These are phyloP conservation scores for Paxillus rubicundulus DNA, from an alignment of 768 basidiomycete species.

Conservation along the genomic window DNA sequence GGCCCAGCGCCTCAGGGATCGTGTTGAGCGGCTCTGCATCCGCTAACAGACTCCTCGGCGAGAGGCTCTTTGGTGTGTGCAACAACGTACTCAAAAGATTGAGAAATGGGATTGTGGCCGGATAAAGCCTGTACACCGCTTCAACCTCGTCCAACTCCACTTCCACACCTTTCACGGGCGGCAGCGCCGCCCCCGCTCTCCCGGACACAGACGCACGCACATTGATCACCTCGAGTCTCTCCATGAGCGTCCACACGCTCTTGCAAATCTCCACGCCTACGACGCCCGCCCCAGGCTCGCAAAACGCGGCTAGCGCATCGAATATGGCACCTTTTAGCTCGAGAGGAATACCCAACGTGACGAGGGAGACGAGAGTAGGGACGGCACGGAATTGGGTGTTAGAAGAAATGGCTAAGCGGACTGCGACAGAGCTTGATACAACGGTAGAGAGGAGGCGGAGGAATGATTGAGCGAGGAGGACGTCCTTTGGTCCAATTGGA, in stretches of 20 bases:
- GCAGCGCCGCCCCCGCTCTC: conserved; percentile 29
- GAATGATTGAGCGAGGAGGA: conserved; percentile 77
- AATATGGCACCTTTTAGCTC: conserved; percentile 87
- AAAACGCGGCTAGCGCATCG: conserved; percentile 78
- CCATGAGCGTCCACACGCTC: conserved; percentile 81
- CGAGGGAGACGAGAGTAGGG: conserved; percentile 72
- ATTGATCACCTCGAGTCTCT: conserved; percentile 80
- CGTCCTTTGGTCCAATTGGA: conserved; percentile 65
- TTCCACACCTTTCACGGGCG: conserved; percentile 74
- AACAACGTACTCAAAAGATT: conserved; percentile 78
- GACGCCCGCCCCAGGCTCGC: conserved; percentile 71
- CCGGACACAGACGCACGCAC: conserved; percentile 48
- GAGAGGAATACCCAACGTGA: conserved; percentile 80
- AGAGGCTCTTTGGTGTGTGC: conserved; percentile 74
- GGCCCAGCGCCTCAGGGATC: conserved; percentile 76
- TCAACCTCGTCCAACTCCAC: conserved; percentile 89
- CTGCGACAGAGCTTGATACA: conserved; percentile 69
- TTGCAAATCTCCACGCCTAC: conserved; percentile 78
- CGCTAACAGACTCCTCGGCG: conserved; percentile 54
- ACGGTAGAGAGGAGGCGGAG: conserved; percentile 76
- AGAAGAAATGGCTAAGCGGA: conserved; percentile 72
- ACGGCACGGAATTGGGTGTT: conserved; percentile 81
- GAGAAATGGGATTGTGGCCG: conserved; percentile 86
- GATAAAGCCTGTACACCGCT: conserved; percentile 72
- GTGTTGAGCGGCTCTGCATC: conserved; percentile 66